Evolutionary conservation across 1,284 basidiomycete species (phyloP), one percentile per base, ranked within the genome.

Genomic region (Puccinia novopanici): DNA sequence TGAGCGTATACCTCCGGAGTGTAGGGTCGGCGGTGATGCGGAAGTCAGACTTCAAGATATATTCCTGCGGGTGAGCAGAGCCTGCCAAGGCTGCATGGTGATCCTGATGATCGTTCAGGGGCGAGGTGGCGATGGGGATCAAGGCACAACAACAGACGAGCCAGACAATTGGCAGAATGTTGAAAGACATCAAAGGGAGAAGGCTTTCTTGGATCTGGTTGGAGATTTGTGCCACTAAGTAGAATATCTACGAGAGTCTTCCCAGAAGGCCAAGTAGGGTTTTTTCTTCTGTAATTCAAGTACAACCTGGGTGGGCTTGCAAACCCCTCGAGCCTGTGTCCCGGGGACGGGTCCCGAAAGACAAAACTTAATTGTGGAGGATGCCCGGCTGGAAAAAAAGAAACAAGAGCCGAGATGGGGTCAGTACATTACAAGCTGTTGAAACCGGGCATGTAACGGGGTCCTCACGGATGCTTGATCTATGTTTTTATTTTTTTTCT

Each of bases 1-100:
- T 82, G 78, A 82, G 84, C 34, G 82, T 82, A 65, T 81, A 85
- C 27, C 73, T 61, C 9, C 84, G 83, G 9, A 82, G 82, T 57
- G 81, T 81, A 5, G 83, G 81, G 17, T 82, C 71, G 1, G 82
- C 83, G 37, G 59, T 68, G 0, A 83, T 80, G 34, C 83, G 76
- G 79, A 83, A 84, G 50, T 82, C 61, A 3, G 83, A 80, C 19
- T 50, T 77, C n/a, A 84, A 75, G 3, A 78, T 65, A 57, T 83
- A 83, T 76, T 76, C 50, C 4, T 73, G 71, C 17, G 71, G 52
- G 34, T 57, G 71, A 19, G 52, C 50, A 17, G 71, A 52, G 12
- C 34, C 52, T 34, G 71, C 71, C n/a, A 34, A 27, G 15, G 50
- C 71, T 34, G 34, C 34, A 5, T 55, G 19, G 17, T 57, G 50